Evolutionary conservation across 2,329 filamentous ascomycete genomes (phyloP).

Genomic region (Alternaria panax): DNA sequence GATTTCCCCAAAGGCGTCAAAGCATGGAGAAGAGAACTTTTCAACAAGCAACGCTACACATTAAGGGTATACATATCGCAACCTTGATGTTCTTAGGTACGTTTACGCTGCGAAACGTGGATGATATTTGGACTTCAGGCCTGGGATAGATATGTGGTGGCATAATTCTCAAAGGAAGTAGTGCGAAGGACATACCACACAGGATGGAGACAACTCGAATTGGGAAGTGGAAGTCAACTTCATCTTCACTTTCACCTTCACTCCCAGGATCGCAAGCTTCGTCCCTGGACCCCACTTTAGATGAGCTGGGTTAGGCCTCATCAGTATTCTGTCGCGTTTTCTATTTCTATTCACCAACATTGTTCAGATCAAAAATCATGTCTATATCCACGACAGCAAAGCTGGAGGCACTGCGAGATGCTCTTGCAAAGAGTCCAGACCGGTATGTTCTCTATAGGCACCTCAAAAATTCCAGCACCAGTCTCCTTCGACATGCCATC

Average conservation of each 20-base stretch:
- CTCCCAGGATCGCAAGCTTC: neutral
- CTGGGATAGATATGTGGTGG: neutral
- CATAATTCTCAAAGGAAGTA: neutral
- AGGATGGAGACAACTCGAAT: neutral
- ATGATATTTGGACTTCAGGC: neutral
- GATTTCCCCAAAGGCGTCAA: neutral
- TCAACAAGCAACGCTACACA: too few relatives aligned
- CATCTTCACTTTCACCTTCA: neutral
- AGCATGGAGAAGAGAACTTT: neutral
- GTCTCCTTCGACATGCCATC: slow-evolving; percentile 17
- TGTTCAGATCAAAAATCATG: neutral
- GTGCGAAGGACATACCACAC: neutral
- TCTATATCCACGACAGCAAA: neutral
- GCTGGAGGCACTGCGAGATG: slow-evolving; percentile 3
- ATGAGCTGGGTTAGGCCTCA: neutral
- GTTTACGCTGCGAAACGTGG: neutral
- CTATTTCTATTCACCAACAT: neutral
- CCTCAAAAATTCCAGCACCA: slow-evolving; percentile 2
- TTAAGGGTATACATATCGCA: neutral
- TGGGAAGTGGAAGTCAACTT: neutral
- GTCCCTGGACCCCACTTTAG: too few relatives aligned
- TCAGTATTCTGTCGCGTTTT: neutral
- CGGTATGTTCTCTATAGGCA: slow-evolving; percentile 10
- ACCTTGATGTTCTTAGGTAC: neutral
- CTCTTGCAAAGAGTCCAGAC: slow-evolving; percentile 5